A percentile compares a stretch with the other conserved stretches of the same genome.
phyloP scores from a whole-genome alignment of 2,329 filamentous ascomycete species.

The Pestalotiopsis sp. region DNA sequence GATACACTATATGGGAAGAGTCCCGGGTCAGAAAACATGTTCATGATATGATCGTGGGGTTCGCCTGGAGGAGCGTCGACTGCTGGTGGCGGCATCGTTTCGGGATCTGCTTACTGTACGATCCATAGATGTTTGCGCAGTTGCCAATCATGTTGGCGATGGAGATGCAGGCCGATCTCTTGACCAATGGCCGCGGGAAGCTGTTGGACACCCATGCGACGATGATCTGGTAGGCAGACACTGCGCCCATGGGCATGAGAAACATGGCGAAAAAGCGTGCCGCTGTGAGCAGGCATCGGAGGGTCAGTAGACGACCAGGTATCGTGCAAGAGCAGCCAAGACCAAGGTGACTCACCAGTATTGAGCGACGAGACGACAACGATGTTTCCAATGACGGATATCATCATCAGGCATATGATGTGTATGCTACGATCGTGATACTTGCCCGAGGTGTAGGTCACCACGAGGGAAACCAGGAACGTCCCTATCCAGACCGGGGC shows the following conservation, averaged over 20 bases:
- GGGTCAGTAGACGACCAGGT: not conserved
- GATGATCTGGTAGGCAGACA: conserved; percentile 57
- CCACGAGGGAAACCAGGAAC: conserved; percentile 54
- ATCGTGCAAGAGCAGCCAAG: not conserved
- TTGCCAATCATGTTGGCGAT: conserved; percentile 71
- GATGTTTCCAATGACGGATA: conserved; percentile 56
- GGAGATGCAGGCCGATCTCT: conserved; percentile 66
- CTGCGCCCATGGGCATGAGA: conserved; percentile 58
- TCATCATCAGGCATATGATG: conserved; percentile 53
- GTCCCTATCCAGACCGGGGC: conserved; percentile 58
- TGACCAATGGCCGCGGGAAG: conserved; percentile 69
- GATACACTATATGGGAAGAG: conserved; percentile 37
- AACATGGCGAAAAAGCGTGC: conserved; percentile 66
- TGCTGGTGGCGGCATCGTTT: not conserved
- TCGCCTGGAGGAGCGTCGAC: not conserved
- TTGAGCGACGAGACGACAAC: conserved; percentile 55
- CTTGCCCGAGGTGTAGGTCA: conserved; percentile 57
- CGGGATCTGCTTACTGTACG: conserved; percentile 34
- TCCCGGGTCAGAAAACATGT: not conserved
- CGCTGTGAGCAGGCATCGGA: conserved; percentile 14
- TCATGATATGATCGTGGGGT: not conserved
- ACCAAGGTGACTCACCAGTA: conserved; percentile 28
- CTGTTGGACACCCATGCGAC: conserved; percentile 72
- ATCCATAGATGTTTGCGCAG: conserved; percentile 48
- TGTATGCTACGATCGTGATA: conserved; percentile 59